These are phyloP conservation scores for Lithospermum erythrorhizon DNA, from an alignment of 257 asterid species.

Conservation along the genomic window DNA sequence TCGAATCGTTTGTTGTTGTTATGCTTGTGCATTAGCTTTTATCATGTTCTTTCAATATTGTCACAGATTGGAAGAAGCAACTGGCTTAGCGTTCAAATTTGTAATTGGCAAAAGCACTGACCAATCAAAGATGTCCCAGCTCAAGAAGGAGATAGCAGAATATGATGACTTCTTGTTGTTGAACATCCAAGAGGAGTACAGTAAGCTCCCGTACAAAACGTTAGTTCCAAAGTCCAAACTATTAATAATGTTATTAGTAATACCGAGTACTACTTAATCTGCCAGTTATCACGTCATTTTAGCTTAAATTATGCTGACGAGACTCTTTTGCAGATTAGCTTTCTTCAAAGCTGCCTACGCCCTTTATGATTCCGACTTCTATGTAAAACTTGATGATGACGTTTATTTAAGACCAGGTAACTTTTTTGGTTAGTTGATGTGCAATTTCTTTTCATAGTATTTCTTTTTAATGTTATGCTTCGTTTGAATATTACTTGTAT, in stretches of 20 bases:
- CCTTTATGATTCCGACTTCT: conserved; percentile 82
- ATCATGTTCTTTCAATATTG: conserved; percentile 19
- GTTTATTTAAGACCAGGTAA: conserved; percentile 90
- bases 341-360: conserved; percentile 97
- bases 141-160: conserved; percentile 63
- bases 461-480: background rate
- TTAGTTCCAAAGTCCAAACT: conserved; percentile 50
- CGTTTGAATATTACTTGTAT: background rate
- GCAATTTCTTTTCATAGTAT: background rate
- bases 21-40: conserved; percentile 3
- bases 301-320: conserved; percentile 17
- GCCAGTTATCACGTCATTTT: conserved; percentile 2
- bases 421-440: conserved; percentile 8
- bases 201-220: conserved; percentile 99
- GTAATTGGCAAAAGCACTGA: conserved; percentile 79
- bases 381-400: conserved; percentile 97
- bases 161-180: conserved; percentile 85
- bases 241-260: background rate
- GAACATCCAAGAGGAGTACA: conserved; percentile 96
- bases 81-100: conserved; percentile 89
- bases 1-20: background rate
- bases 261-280: background rate
- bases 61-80: conserved; percentile 94
- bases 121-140: conserved; percentile 68
- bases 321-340: conserved; percentile 53